These are phyloP conservation scores for Cryptococcus wingfieldii DNA, from an alignment of 1,284 basidiomycete species.

Conservation along the genomic window DNA sequence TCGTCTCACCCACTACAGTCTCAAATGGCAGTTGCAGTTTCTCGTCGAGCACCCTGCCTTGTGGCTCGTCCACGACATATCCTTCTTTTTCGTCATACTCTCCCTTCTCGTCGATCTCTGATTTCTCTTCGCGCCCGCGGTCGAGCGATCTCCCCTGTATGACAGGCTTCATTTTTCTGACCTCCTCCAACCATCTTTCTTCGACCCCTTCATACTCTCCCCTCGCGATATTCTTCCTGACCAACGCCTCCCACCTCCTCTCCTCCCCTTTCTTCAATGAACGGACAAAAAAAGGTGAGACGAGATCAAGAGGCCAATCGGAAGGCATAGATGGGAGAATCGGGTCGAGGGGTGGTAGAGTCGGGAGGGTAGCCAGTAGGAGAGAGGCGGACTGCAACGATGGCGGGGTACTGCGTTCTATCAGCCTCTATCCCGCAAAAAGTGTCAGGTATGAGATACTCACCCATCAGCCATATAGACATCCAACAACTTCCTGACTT, in stretches of 20 bases:
- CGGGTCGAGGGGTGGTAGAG: constrained; percentile 69
- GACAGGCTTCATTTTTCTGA: constrained; percentile 23
- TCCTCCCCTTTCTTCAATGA: constrained; percentile 62
- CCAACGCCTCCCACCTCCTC: background rate
- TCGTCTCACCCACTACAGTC: background rate
- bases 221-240: background rate
- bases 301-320: constrained; percentile 65
- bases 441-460: constrained; percentile 28
- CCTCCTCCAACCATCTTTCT: background rate
- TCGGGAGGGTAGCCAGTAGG: constrained; percentile 71
- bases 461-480: constrained; percentile 74
- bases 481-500: constrained; percentile 64
- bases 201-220: background rate
- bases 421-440: background rate
- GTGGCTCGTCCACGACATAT: background rate
- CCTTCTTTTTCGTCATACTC: constrained; percentile 21
- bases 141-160: constrained; percentile 12
- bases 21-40: constrained; percentile 2
- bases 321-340: constrained; percentile 66
- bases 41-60: background rate
- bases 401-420: background rate
- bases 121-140: constrained; percentile 30
- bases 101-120: constrained; percentile 36
- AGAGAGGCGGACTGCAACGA: constrained; percentile 49
- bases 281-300: constrained; percentile 71